A percentile compares a stretch with the other conserved stretches of the same genome.
phyloP scores from a whole-genome alignment of 2,329 filamentous ascomycete species.

The Pseudocercospora musae region DNA sequence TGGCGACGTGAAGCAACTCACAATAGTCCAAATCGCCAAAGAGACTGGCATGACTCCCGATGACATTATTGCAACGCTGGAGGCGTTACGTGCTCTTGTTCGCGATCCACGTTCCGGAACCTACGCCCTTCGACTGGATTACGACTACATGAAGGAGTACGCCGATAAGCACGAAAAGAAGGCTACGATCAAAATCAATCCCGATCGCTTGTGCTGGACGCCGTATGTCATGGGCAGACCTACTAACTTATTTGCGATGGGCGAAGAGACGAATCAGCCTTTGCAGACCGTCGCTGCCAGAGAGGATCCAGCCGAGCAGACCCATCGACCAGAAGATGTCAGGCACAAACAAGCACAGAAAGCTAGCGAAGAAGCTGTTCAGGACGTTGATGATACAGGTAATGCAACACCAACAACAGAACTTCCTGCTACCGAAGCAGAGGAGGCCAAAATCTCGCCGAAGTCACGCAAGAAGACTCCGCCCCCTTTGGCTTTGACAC shows the following conservation, averaged over 20 bases:
- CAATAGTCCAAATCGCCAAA: constrained; percentile 68
- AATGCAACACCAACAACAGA: constrained; percentile 21
- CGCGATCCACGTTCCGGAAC: constrained; percentile 82
- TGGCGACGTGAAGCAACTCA: constrained; percentile 36
- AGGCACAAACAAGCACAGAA: constrained; percentile 40
- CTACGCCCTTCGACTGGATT: constrained; percentile 85
- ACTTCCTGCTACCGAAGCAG: constrained; percentile 19
- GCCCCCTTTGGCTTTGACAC: constrained; percentile 26
- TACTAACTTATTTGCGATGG: constrained; percentile 36
- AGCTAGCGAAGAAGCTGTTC: constrained; percentile 9
- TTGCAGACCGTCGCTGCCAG: constrained; percentile 83
- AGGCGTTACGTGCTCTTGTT: constrained; percentile 83
- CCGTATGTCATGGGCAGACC: constrained; percentile 90
- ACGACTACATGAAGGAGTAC: constrained; percentile 80
- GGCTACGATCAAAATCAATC: constrained; percentile 79
- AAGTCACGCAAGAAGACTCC: constrained; percentile 28
- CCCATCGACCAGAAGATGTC: constrained; percentile 41
- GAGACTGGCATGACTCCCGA: constrained; percentile 94
- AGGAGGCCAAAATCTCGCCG: constrained; percentile 19
- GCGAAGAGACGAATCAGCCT: constrained; percentile 37
- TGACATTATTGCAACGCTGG: constrained; percentile 90
- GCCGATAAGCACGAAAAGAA: constrained; percentile 87
- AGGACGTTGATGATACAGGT: constrained; percentile 14
- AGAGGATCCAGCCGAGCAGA: constrained; percentile 55
- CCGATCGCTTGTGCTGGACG: constrained; percentile 83